Evolutionary conservation across 2,329 filamentous ascomycete species (phyloP), one percentile per base, ranked within the genome.

Genomic region (Hymenoscyphus occultus): DNA sequence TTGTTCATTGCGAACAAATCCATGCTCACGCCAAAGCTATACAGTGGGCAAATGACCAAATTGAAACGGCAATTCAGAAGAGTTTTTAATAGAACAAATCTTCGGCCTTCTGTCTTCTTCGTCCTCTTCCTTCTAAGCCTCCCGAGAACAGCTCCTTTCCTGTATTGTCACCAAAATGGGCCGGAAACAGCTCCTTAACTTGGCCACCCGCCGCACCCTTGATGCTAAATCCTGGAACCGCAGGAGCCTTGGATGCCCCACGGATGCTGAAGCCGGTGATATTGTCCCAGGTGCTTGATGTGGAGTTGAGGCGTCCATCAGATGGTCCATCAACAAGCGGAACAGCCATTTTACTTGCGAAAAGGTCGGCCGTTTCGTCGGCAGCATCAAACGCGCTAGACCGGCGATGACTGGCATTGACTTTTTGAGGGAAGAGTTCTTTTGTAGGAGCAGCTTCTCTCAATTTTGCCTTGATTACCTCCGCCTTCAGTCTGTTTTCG

Each of bases 111-210:
- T 89, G 85, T 69, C 90, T 84, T 67, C 80, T 82, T 65, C 82
- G 81, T 14, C 84, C 81, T 67, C 86, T 80, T 1, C 84, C 85
- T 62, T 86, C 83, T 32, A 86, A 73, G 71, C 84, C 85, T 61
- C 86, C 83, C 32, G 86, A 73, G 71, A 92, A 90, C 16, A 92
- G 76, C 74, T 93, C 90, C 76, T 90, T 92, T 60, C 85, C 86
- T 1, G 83, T 77, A 73, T 91, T 91, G 22, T 75, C 77, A 32
- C 80, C 80, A 56, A 86, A 84, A 69, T 86, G 89, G 16, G 82
- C 81, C 0, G 90, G 90, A 71, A 92, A 92, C 22, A 93, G 76
- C 75, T 93, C 90, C 69, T 85, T 88, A 71, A 77, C 80, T 5
- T 77, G 76, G 1, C 80, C 80, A 1, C 88, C 88, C 12, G 85